These are phyloP conservation scores for Kockiozyma suomiensis DNA, from an alignment of 805 yeast genomes.

Conservation along the genomic window DNA sequence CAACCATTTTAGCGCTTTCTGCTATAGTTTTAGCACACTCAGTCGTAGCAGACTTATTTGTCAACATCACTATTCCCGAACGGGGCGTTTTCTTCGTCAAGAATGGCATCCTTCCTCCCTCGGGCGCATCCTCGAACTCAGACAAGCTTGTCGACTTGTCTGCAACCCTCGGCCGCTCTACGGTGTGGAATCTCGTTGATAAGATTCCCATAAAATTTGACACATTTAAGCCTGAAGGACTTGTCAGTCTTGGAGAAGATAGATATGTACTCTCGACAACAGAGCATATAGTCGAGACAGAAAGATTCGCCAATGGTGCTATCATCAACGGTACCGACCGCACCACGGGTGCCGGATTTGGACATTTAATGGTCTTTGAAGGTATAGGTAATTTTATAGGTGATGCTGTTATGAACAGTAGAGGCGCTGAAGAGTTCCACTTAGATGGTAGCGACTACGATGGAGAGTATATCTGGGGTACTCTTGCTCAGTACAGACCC, in stretches of 20 bases:
- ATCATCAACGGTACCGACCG: conserved; percentile 24
- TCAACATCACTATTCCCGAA: neutral
- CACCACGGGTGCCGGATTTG: conserved; percentile 16
- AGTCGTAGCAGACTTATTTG: neutral
- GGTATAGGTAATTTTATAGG: conserved; percentile 17
- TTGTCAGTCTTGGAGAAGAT: conserved; percentile 13
- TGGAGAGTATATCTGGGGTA: conserved; percentile 18
- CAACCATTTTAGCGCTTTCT: neutral
- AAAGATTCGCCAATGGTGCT: conserved; percentile 4
- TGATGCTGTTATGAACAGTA: conserved; percentile 16
- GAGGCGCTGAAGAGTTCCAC: conserved; percentile 13
- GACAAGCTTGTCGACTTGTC: conserved; percentile 12
- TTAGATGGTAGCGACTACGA: conserved; percentile 22
- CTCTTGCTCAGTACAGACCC: conserved; percentile 20
- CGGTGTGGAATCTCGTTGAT: conserved; percentile 24
- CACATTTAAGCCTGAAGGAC: conserved; percentile 22
- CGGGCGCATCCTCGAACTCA: conserved; percentile 14
- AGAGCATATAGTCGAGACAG: conserved; percentile 9
- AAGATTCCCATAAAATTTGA: conserved; percentile 20
- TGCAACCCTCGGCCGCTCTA: conserved; percentile 14
- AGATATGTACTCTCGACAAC: conserved; percentile 14
- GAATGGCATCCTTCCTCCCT: conserved; percentile 10
- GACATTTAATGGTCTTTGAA: conserved; percentile 14
- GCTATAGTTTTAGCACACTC: neutral
- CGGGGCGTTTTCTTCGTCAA: neutral